Evolutionary conservation across 768 basidiomycete genomes (phyloP), one percentile per base, ranked within the genome.

Genomic region (Suillus subalutaceus): DNA sequence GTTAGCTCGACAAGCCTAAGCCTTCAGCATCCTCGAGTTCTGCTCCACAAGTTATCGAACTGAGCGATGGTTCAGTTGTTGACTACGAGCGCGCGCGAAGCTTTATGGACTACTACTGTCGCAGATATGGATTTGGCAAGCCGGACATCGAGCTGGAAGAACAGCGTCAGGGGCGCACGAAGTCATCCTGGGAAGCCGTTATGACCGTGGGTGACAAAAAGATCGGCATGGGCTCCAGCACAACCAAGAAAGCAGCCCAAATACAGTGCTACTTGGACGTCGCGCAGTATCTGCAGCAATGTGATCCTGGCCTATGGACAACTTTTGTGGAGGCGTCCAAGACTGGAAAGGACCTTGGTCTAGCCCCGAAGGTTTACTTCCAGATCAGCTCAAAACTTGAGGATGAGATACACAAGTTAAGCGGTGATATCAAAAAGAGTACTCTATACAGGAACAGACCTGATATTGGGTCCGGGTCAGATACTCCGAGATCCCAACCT

Each of bases 41-140:
- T 13, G 62, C 66, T 38, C 64, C 68, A 8, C 63, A 66, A 2
- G 73, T 76, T 18, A 79, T 79, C 40, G 73, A 70, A 8, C 72
- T 96, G 13, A 86, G 88, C 3, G 90, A 94, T 71, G 87, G 88
- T 32, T 83, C 86, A 13, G 71, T 78, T 26, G 85, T 96, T 68
- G 80, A 79, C 8, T 89, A 89, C 61, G 92, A 93, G 62, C 84
- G 85, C 62, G 94, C 94, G 4, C 87, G 90, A 59, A 87, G 85
- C 66, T 98, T 98, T 81, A 96, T 97, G 90, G 96, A 96, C 68
- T 98, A 92, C 75, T 98, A 98, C 72, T 97, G 95, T 74, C 85
- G 88, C 55, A 83, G 88, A 43, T 97, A 88, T 74, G 80, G 81
- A 32, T 96, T 96, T 72, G 81, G 84, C 12, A 86, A 85, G 68